Evolutionary conservation across 148 eudicot genomes (phyloP), one percentile per base, ranked within the genome.

Genomic region (Salicornia ramosissima): DNA sequence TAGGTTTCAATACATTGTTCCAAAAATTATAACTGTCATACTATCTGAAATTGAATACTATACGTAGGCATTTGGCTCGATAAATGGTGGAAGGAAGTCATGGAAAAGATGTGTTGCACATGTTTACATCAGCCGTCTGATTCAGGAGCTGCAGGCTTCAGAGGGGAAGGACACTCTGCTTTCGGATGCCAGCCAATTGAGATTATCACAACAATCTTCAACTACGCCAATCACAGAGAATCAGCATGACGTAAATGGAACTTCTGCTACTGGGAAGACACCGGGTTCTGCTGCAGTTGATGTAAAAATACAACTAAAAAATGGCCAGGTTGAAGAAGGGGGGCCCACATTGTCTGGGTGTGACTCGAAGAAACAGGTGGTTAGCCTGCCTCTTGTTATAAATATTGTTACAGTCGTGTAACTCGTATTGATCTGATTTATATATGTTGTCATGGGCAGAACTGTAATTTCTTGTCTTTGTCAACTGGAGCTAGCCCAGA

Each of bases 81-180:
- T 50, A 25, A 50, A 69, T 68, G 71, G 67, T 40, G 68, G 67
- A 30, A 79, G 72, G 58, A 73, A 70, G 49, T 67, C 86, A 12
- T 74, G 87, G 90, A 91, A 85, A 79, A 87, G 82, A 80, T 78
- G 88, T 67, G 72, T 80, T 12, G 75, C 84, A 57, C 95, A 91
- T 80, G 88, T 85, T 70, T 78, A 81, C 76, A 86, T 88, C 46
- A 68, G 87, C 68, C 85, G 73, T 66, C 82, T 91, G 51, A 91
- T 87, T 69, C 85, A 84, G 51, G 85, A 53, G 72, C 71, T 87
- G 55, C 80, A 88, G 77, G 57, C 40, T 40, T 71, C 85, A 8
- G 87, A 78, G 70, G 80, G 71, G 70, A 80, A 71, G 68, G 81
- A 75, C 60, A 66, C 52, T 30, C 65, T 11, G 26, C 73, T 54